phyloP scores from a whole-genome alignment of 805 yeast genomes.

The Ogataea methylovora region DNA sequence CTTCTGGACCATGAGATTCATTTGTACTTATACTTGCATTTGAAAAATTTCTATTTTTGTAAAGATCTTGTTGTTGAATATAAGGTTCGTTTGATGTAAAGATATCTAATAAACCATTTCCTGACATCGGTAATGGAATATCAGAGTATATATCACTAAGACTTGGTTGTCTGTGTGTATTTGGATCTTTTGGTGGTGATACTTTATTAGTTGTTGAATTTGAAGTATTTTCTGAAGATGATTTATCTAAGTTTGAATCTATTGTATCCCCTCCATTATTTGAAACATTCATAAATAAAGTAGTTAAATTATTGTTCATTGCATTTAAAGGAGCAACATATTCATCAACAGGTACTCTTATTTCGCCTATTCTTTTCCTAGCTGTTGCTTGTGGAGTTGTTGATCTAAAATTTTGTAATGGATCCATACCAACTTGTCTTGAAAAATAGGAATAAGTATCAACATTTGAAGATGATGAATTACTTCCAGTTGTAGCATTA shows the following conservation, averaged over 20 bases:
- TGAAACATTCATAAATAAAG: slow-evolving; percentile 12
- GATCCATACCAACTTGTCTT: slow-evolving; percentile 25
- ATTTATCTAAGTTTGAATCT: not conserved
- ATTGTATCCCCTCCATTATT: not conserved
- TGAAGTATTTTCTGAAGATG: not conserved
- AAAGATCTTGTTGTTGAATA: not conserved
- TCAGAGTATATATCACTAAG: slow-evolving; percentile 8
- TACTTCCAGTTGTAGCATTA: not conserved
- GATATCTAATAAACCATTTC: slow-evolving; percentile 24
- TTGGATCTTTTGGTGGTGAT: too few species aligned
- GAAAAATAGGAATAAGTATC: slow-evolving; percentile 13
- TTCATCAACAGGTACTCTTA: slow-evolving; percentile 26
- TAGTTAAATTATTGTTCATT: slow-evolving; percentile 25
- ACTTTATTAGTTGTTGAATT: not conserved
- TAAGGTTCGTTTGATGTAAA: slow-evolving; percentile 12
- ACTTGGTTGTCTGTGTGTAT: too few species aligned
- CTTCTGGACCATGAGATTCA: slow-evolving; percentile 18
- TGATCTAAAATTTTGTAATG: slow-evolving; percentile 19
- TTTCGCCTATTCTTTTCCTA: slow-evolving; percentile 22
- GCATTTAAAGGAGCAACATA: slow-evolving; percentile 28
- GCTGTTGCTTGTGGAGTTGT: slow-evolving; percentile 5
- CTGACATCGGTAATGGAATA: slow-evolving; percentile 16
- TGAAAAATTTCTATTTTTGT: slow-evolving; percentile 8
- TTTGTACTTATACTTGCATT: slow-evolving; percentile 11
- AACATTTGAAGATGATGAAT: not conserved